A percentile compares a stretch with the other conserved stretches of the same genome.
Conservation (phyloP, 2,329 filamentous ascomycete genomes). For the Aspergillus quadricinctus region DNA sequence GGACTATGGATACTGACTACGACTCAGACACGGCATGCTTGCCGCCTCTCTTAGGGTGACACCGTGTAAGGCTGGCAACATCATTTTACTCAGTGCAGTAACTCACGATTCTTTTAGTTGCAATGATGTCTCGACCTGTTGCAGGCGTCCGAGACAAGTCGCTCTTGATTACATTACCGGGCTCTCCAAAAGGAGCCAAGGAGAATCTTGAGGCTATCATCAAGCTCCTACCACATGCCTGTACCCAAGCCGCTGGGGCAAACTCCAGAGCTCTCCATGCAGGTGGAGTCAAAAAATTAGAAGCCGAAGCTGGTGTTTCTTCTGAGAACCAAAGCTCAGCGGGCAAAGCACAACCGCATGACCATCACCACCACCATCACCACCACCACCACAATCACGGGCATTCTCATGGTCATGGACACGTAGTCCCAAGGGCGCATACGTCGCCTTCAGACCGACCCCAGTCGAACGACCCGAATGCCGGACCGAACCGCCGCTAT, state of each 20-base stretch:
- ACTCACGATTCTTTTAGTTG: constrained; percentile 57
- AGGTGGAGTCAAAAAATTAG: constrained; percentile 77
- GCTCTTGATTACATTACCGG: constrained; percentile 82
- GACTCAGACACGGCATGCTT: constrained; percentile 77
- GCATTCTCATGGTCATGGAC: constrained; percentile 61
- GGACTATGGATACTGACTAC: constrained; percentile 16
- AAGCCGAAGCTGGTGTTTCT: constrained; percentile 70
- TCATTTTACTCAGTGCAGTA: constrained; percentile 6
- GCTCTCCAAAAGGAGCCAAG: constrained; percentile 89
- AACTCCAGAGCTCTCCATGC: constrained; percentile 75
- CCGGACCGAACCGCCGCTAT: constrained; percentile 64
- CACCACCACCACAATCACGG: constrained; percentile 49
- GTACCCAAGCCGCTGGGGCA: constrained; percentile 76
- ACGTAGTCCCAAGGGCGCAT: constrained; percentile 64
- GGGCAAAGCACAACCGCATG: constrained; percentile 21
- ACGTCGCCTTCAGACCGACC: constrained; percentile 59
- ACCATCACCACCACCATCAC: constrained; percentile 37
- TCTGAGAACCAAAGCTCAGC: constrained; percentile 13
- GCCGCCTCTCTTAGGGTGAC: constrained; percentile 78
- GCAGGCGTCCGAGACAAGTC: constrained; percentile 80
- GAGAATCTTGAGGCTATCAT: constrained; percentile 89
- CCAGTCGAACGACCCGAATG: constrained; percentile 56
- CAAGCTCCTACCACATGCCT: constrained; percentile 93
- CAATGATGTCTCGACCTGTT: constrained; percentile 91
- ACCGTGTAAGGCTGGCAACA: constrained; percentile 63